Evolutionary conservation across 1,284 basidiomycete genomes (phyloP), one percentile per base, ranked within the genome.

Genomic region (Rhodotorula sp.): DNA sequence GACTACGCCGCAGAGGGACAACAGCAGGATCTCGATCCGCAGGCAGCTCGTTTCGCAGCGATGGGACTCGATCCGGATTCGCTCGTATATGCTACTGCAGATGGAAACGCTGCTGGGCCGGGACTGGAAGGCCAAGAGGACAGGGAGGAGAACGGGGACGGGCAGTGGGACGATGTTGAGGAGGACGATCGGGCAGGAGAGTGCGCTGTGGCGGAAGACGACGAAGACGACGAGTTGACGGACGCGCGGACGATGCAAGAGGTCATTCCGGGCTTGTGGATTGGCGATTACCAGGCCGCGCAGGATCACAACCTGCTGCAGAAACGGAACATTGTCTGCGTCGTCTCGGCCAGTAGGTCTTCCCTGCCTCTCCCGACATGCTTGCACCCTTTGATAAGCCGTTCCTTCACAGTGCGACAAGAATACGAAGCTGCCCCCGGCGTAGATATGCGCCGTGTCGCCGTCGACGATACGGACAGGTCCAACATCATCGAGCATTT

Each of bases 401-500:
- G 26, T 45, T 55, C 50, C 10, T 2, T 21, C 6, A 3, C 72
- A 78, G 77, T 78, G 76, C 71, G 74, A 7, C 77, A 78, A 52
- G 68, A 70, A 28, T 79, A 78, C 60, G 55, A 63, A 3, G 66
- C 69, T 5, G 73, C 78, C 55, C 71, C 77, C 1, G 68, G 76
- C 1, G 65, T 76, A 18, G 73, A 76, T 55, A 69, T 81, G 58
- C 72, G 79, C 62, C 79, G 80, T 15, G 78, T 83, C 23, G 74
- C 74, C 1, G 71, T 82, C 47, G 81, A 82, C 71, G 81, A 83
- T 63, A 78, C 78, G 7, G 79, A 78, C 64, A 74, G 73, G 59
- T 78, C 81, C 54, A 81, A 81, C 56, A 78, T 82, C 58, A 72
- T 81, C 52, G 77, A 77, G 16, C 80, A 81, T 67, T 80, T 83